phyloP scores from a whole-genome alignment of 2,329 filamentous ascomycete species.

The Penicillium sp. region DNA sequence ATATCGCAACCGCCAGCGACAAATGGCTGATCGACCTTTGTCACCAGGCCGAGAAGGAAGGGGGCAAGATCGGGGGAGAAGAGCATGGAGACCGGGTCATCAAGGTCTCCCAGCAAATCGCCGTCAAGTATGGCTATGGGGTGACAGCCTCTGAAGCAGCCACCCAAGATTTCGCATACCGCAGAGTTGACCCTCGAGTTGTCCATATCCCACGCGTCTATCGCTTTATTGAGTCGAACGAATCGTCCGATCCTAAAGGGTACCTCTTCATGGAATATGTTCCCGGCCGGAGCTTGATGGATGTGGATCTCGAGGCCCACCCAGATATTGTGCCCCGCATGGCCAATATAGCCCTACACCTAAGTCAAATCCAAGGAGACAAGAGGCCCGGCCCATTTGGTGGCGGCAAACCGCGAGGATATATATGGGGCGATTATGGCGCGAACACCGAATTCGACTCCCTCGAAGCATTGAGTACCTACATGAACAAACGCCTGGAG shows the following conservation, averaged over 20 bases:
- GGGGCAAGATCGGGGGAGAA: slow-evolving; percentile 3
- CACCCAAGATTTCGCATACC: slow-evolving; percentile 1
- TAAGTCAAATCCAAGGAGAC: neutral
- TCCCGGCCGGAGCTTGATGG: neutral
- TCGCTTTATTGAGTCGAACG: slow-evolving; percentile 4
- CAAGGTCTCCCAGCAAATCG: slow-evolving; percentile 4
- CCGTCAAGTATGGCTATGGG: neutral
- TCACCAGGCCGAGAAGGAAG: slow-evolving; percentile 3
- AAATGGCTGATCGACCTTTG: slow-evolving; percentile 4
- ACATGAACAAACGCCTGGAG: slow-evolving; percentile 11
- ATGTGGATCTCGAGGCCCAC: neutral
- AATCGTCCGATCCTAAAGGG: neutral
- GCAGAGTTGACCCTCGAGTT: neutral
- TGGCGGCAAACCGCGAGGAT: slow-evolving; percentile 13
- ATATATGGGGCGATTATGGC: slow-evolving; percentile 24
- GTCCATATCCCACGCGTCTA: neutral
- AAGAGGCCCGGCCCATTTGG: neutral
- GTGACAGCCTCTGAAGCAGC: slow-evolving; percentile 1
- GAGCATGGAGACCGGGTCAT: slow-evolving; percentile 1
- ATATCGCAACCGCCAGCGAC: slow-evolving; percentile 3
- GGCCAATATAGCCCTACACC: neutral
- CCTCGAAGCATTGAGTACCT: slow-evolving; percentile 5
- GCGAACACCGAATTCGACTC: slow-evolving; percentile 10
- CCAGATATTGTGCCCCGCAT: neutral
- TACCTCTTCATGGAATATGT: slow-evolving; percentile 1